Evolutionary conservation across 805 yeast genomes (phyloP).

Genomic region (Starmerella ratchasimensis): DNA sequence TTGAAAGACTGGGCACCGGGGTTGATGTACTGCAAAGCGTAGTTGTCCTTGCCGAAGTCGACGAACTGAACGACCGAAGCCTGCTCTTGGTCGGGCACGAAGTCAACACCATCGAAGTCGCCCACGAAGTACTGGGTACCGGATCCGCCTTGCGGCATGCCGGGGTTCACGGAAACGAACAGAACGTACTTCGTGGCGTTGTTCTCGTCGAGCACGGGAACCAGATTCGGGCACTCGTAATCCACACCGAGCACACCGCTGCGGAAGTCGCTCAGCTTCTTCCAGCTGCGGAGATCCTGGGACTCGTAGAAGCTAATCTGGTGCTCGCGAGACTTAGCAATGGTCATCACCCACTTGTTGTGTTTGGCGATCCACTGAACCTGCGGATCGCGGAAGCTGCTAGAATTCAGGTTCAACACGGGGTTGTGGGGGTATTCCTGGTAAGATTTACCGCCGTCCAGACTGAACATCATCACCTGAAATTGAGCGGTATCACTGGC

Average conservation of each 20-base stretch:
- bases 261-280: constrained; percentile 9
- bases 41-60: constrained; percentile 31
- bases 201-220: constrained; percentile 24
- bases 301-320: constrained; percentile 15
- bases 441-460: constrained; percentile 29
- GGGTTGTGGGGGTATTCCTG: constrained; percentile 25
- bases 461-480: constrained; percentile 28
- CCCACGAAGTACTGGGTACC: constrained; percentile 32
- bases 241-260: constrained; percentile 26
- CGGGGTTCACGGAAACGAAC: constrained; percentile 32
- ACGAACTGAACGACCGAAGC: constrained; percentile 21
- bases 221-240: constrained; percentile 33
- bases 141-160: constrained; percentile 32
- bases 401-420: constrained; percentile 23
- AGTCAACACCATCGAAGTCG: constrained; percentile 30
- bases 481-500: constrained; percentile 22
- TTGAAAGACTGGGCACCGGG: constrained; percentile 7
- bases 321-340: constrained; percentile 16
- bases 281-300: constrained; percentile 11
- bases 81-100: constrained; percentile 24
- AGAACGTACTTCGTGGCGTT: constrained; percentile 27
- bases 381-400: constrained; percentile 18
- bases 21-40: constrained; percentile 30
- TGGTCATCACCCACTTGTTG: constrained; percentile 15
- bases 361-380: constrained; percentile 15